phyloP scores from a whole-genome alignment of 495 filamentous ascomycete genomes.

The Penicillium maclennaniae region DNA sequence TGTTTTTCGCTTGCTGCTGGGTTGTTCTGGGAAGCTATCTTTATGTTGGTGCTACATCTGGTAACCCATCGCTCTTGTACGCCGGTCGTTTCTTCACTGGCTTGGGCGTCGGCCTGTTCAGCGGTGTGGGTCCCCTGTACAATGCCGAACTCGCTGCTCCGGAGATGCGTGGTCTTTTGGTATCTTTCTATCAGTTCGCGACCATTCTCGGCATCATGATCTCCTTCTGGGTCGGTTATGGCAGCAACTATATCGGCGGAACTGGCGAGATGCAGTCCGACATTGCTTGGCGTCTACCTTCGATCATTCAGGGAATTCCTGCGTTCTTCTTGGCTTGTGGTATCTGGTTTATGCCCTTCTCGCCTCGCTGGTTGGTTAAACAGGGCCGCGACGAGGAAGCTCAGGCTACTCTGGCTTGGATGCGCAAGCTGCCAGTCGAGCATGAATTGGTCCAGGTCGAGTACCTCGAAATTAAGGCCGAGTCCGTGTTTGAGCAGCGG shows the following conservation, averaged over 20 bases:
- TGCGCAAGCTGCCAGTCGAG: conserved; percentile 38
- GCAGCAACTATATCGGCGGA: conserved; percentile 40
- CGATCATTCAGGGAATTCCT: conserved; percentile 47
- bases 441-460: conserved; percentile 42
- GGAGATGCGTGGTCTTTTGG: conserved; percentile 69
- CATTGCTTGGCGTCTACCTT: conserved; percentile 47
- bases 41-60: conserved; percentile 46
- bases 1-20: conserved; percentile 69
- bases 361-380: conserved; percentile 47
- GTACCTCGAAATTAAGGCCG: conserved; percentile 42
- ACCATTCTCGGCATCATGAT: conserved; percentile 72
- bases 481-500: conserved; percentile 38
- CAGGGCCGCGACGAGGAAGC: conserved; percentile 48
- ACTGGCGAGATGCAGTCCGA: conserved; percentile 34
- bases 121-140: conserved; percentile 60
- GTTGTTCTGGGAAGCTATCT: conserved; percentile 59
- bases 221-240: conserved; percentile 72
- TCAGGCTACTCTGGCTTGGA: conserved; percentile 43
- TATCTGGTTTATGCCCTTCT: conserved; percentile 45
- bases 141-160: conserved; percentile 72
- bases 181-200: conserved; percentile 76
- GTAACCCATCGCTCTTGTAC: conserved; percentile 58
- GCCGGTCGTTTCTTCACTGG: conserved; percentile 66
- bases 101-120: conserved; percentile 60
- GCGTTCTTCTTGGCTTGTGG: conserved; percentile 40